Conservation (phyloP, 2,329 filamentous ascomycete species). For the Phoma herbarum region DNA sequence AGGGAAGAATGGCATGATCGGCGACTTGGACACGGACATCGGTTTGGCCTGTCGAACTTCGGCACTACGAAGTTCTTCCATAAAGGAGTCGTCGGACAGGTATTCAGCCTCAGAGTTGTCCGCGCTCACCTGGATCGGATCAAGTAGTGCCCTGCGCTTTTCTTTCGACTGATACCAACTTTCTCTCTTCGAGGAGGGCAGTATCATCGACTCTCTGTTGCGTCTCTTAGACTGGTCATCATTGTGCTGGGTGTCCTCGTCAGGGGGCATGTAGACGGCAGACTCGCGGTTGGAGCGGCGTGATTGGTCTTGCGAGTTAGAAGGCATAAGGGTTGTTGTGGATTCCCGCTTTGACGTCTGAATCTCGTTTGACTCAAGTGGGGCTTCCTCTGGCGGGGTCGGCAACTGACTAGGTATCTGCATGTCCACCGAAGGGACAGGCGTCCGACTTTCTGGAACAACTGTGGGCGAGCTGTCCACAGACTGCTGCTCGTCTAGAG, state of each 20-base stretch:
- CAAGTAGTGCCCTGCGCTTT: conserved; percentile 52
- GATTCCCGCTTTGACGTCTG: conserved; percentile 20
- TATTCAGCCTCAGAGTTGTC: conserved; percentile 58
- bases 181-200: conserved; percentile 33
- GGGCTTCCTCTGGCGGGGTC: conserved; percentile 23
- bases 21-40: conserved; percentile 77
- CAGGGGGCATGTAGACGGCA: conserved; percentile 41
- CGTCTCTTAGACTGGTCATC: conserved; percentile 31
- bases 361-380: conserved; percentile 22
- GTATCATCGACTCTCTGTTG: conserved; percentile 43
- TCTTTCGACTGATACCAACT: conserved; percentile 46
- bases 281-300: conserved; percentile 45
- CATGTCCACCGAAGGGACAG: conserved; percentile 36
- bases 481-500: conserved; percentile 43
- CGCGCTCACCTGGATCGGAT: conserved; percentile 49
- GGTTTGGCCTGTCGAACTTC: conserved; percentile 85
- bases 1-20: conserved; percentile 72
- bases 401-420: conserved; percentile 23
- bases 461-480: conserved; percentile 48
- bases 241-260: conserved; percentile 25
- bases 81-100: conserved; percentile 79
- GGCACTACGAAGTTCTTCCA: conserved; percentile 85
- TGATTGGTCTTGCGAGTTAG: conserved; percentile 28
- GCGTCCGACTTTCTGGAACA: conserved; percentile 42
- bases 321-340: conserved; percentile 29